Evolutionary conservation across 306 rosid genomes (phyloP).

Genomic region (Castanea mollissima): DNA sequence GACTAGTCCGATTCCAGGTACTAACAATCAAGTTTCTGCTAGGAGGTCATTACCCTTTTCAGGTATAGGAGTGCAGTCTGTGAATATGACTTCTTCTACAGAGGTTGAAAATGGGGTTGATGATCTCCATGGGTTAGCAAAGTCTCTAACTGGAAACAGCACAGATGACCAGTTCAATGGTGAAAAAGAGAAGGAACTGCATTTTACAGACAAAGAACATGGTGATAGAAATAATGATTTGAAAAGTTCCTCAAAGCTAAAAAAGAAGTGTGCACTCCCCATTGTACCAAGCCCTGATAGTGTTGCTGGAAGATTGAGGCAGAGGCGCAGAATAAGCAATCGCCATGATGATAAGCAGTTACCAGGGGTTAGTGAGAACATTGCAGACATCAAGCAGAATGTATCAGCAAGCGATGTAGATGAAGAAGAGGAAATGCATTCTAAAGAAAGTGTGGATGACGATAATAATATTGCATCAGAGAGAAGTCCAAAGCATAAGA

Average conservation of each 20-base stretch:
- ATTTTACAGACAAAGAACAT: background rate
- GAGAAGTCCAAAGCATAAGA: constrained; percentile 15
- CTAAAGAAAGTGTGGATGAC: background rate
- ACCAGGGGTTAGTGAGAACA: background rate
- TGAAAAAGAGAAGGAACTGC: constrained; percentile 2
- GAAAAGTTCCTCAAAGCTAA: background rate
- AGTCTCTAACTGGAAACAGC: constrained; percentile 4
- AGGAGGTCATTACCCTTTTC: constrained; percentile 51
- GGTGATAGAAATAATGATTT: background rate
- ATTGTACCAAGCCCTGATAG: constrained; percentile 16
- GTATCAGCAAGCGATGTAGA: constrained; percentile 1
- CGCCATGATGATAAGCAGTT: background rate
- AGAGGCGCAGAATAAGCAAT: constrained; percentile 6
- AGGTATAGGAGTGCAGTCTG: constrained; percentile 22
- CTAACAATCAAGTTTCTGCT: constrained; percentile 33
- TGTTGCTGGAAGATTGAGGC: constrained; percentile 34
- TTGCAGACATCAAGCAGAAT: constrained; percentile 1
- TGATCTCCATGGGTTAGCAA: constrained; percentile 11
- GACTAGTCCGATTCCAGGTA: constrained; percentile 6
- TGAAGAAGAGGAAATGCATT: background rate
- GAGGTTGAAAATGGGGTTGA: constrained; percentile 23
- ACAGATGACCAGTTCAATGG: background rate
- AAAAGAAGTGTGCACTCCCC: background rate
- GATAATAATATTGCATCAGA: constrained; percentile 5
- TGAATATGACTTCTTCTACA: constrained; percentile 9